Conservation (phyloP, 331 rosid species). For the Malus hybrid region DNA sequence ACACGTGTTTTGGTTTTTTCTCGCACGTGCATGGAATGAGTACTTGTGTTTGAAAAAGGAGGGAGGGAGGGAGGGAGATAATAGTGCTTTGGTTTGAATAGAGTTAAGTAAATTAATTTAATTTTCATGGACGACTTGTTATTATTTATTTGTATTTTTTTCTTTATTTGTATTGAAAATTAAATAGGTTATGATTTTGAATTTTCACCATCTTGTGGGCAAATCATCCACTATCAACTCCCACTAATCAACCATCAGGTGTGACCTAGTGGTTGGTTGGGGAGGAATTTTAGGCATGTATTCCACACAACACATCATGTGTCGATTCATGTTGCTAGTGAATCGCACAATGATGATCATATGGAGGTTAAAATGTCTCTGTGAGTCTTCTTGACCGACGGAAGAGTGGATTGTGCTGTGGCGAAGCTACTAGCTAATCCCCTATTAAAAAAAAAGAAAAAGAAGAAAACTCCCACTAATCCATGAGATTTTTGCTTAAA, state of each 20-base stretch:
- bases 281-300: no score
- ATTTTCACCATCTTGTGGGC: neutral
- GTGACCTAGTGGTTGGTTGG: no score
- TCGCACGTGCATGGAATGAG: conserved; percentile 35
- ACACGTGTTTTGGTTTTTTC: conserved; percentile 40
- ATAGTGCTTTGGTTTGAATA: conserved; percentile 32
- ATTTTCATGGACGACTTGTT: conserved; percentile 8
- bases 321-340: no score
- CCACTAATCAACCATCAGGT: neutral
- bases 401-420: no score
- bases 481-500: neutral
- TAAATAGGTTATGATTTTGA: conserved; percentile 16
- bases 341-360: no score
- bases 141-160: conserved; percentile 6
- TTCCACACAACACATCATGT: rapidly evolving
- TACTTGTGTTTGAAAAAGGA: conserved; percentile 22
- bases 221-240: neutral
- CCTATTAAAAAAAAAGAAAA: no score
- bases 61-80: conserved; percentile 5
- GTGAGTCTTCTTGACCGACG: rapidly evolving
- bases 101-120: conserved; percentile 34
- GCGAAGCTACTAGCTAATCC: no score
- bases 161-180: neutral
- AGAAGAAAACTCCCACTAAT: no score
- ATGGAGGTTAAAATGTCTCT: rapidly evolving